phyloP scores from a whole-genome alignment of 1,139 yeast genomes.

The Taphrina wiesneri region DNA sequence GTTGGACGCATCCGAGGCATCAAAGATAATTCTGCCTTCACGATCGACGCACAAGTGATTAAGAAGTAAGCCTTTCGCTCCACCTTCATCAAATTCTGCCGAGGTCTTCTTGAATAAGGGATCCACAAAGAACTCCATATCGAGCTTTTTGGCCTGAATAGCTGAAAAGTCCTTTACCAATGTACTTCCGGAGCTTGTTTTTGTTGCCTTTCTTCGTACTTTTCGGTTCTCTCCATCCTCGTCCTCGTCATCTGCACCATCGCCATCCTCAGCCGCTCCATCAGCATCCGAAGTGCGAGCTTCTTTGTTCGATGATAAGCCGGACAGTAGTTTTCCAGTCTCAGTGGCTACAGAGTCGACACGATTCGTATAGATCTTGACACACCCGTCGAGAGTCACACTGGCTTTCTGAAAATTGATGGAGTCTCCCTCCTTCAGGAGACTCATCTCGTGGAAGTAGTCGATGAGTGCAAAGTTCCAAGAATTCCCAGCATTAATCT shows the following conservation, averaged over 20 bases:
- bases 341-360: conserved; percentile 91
- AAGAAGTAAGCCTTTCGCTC: conserved; percentile 78
- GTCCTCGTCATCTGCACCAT: conserved; percentile 42
- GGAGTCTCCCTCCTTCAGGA: conserved; percentile 61
- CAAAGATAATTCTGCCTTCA: conserved; percentile 65
- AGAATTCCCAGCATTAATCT: conserved; percentile 55
- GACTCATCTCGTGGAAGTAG: conserved; percentile 70
- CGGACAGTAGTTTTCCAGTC: conserved; percentile 81
- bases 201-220: conserved; percentile 44
- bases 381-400: conserved; percentile 81
- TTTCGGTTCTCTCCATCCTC: conserved; percentile 44
- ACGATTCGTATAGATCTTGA: conserved; percentile 77
- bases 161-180: conserved; percentile 58
- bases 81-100: conserved; percentile 94
- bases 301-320: conserved; percentile 51
- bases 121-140: conserved; percentile 76
- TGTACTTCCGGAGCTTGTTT: conserved; percentile 49
- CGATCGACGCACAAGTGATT: conserved; percentile 65
- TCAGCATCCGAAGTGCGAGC: conserved; percentile 43
- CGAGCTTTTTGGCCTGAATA: conserved; percentile 67
- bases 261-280: conserved; percentile 42
- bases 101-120: conserved; percentile 86
- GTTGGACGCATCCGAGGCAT: conserved; percentile 46
- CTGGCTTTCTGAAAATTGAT: conserved; percentile 77
- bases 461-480: conserved; percentile 91